A percentile compares a stretch with the other conserved stretches of the same genome.
Conservation (phyloP, 1,284 basidiomycete species). For the Apiotrichum laibachii region DNA sequence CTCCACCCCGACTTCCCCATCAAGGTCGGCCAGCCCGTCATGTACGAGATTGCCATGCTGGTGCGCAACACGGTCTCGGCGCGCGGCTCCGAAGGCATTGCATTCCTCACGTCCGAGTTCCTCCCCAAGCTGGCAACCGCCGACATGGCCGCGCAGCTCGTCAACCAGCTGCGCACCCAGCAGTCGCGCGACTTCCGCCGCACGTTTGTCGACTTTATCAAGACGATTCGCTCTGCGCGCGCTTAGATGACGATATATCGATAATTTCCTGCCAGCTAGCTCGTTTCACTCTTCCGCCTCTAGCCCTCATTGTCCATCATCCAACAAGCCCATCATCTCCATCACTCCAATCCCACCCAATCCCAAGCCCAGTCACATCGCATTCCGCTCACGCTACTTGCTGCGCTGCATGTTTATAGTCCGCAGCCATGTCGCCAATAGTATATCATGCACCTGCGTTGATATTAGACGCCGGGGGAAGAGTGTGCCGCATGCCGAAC, state of each 20-base stretch:
- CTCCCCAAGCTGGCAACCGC: constrained; percentile 81
- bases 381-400: constrained; percentile 2
- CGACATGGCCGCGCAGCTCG: constrained; percentile 73
- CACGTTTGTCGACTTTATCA: constrained; percentile 76
- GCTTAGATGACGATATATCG: neutral
- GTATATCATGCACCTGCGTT: constrained; percentile 3
- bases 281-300: too few species aligned
- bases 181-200: constrained; percentile 82
- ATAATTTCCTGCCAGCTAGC: neutral
- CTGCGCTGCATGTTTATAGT: constrained; percentile 9
- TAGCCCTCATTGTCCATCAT: neutral
- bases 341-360: constrained; percentile 3
- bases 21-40: constrained; percentile 78
- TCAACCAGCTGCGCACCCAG: constrained; percentile 69
- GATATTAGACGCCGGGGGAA: neutral
- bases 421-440: constrained; percentile 7
- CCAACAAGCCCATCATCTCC: neutral
- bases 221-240: constrained; percentile 28
- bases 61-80: constrained; percentile 74
- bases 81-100: constrained; percentile 77
- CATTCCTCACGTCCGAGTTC: constrained; percentile 75
- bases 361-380: neutral
- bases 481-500: too few species aligned
- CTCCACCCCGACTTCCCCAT: constrained; percentile 77
- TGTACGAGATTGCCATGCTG: constrained; percentile 81